These are phyloP conservation scores for Botrytis squamosa DNA, from an alignment of 2,329 filamentous ascomycete genomes.

Conservation along the genomic window DNA sequence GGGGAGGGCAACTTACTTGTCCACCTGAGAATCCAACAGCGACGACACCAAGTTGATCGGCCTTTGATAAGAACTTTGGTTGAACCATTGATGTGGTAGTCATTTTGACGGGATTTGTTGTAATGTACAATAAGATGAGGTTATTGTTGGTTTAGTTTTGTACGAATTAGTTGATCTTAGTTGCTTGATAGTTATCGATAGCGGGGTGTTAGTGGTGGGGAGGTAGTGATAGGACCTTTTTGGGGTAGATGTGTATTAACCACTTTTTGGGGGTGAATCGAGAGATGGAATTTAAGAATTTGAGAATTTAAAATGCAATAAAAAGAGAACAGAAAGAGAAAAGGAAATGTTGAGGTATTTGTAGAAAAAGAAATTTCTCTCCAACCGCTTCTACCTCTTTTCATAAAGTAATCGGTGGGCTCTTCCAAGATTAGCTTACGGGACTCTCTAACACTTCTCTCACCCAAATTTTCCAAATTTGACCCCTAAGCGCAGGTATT, in stretches of 20 bases:
- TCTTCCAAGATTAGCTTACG: constrained; percentile 8
- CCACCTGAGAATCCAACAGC: constrained; percentile 96
- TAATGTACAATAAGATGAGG: not conserved
- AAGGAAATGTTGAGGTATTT: constrained; percentile 2
- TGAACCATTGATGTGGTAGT: constrained; percentile 39
- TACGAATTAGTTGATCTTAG: not conserved
- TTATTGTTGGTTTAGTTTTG: not conserved
- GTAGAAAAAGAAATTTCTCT: constrained; percentile 6
- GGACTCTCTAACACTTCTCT: not conserved
- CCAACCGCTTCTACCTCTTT: constrained; percentile 2
- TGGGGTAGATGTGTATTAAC: not conserved
- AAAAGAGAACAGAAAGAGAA: not conserved
- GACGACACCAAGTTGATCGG: constrained; percentile 82
- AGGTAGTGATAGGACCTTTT: not conserved
- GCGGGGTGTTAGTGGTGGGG: constrained; percentile 15
- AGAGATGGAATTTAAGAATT: not conserved
- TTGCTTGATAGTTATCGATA: not conserved
- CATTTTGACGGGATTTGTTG: constrained; percentile 30
- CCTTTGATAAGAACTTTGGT: constrained; percentile 73
- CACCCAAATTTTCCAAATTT: constrained; percentile 10
- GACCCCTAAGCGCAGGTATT: constrained; percentile 26
- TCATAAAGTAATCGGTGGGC: constrained; percentile 18
- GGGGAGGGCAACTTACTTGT: constrained; percentile 60
- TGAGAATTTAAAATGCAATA: not conserved
- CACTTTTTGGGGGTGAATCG: not conserved